phyloP scores from a whole-genome alignment of 1,139 yeast genomes.

The Zygotorulaspora mrakii region DNA sequence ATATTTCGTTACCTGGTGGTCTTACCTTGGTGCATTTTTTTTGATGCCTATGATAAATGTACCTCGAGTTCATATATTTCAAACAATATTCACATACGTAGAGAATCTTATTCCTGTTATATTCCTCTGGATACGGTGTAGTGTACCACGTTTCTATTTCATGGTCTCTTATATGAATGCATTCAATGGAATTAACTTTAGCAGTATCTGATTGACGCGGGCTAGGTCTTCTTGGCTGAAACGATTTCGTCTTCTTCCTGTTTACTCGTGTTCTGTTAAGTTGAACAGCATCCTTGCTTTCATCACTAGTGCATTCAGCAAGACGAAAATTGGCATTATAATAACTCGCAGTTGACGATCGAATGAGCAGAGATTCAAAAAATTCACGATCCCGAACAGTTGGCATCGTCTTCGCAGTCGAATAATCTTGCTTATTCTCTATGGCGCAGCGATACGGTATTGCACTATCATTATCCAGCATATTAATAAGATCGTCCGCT shows the following conservation, averaged over 20 bases:
- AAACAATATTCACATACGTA: conserved; percentile 84
- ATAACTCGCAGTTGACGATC: conserved; percentile 25
- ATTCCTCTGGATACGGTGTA: conserved; percentile 91
- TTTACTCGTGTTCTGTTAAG: conserved; percentile 6
- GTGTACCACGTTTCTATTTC: conserved; percentile 90
- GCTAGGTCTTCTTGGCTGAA: conserved; percentile 3
- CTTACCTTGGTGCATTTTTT: conserved; percentile 63
- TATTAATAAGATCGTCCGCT: conserved; percentile 21
- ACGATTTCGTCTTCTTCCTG: conserved; percentile 6
- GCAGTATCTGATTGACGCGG: conserved; percentile 5
- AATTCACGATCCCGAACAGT: conserved; percentile 26
- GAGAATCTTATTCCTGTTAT: conserved; percentile 56
- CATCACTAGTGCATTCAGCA: conserved; percentile 15
- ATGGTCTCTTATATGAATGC: conserved; percentile 63
- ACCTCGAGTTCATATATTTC: conserved; percentile 72
- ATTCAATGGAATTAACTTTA: conserved; percentile 37
- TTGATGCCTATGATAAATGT: conserved; percentile 64
- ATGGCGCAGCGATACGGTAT: conserved; percentile 31
- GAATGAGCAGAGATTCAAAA: conserved; percentile 21
- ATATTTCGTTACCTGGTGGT: conserved; percentile 92
- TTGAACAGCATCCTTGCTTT: conserved; percentile 11
- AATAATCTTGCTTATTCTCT: conserved; percentile 25
- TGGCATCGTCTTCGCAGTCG: conserved; percentile 26
- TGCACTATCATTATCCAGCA: conserved; percentile 23
- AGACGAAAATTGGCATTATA: conserved; percentile 30